Conservation (phyloP, 139 green algal species). For the Chlamydomonas incerta region DNA sequence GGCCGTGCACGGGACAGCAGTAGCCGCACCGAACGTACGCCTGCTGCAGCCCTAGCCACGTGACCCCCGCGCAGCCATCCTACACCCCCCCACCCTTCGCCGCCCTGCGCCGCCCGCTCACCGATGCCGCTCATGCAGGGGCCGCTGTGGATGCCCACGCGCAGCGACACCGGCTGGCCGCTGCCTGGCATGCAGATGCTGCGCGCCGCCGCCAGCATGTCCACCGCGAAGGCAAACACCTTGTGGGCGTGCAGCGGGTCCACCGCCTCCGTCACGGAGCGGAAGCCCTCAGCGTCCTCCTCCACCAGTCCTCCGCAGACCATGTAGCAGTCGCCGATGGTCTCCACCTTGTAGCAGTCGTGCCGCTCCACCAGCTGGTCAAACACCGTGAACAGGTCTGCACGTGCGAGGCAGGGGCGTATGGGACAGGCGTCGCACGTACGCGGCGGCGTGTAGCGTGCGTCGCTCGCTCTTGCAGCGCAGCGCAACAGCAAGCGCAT, state of each 20-base stretch:
- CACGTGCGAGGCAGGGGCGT: too few relatives aligned
- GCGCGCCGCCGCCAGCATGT: not conserved
- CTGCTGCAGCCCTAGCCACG: too few relatives aligned
- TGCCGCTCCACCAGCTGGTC: conserved; percentile 55
- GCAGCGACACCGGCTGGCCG: not conserved
- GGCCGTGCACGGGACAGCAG: too few relatives aligned
- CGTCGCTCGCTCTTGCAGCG: too few relatives aligned
- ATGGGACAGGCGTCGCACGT: too few relatives aligned
- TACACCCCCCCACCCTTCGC: too few relatives aligned
- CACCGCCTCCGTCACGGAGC: conserved; percentile 16
- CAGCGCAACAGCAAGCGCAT: too few relatives aligned
- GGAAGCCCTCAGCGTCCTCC: conserved; percentile 31
- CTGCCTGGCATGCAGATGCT: too few relatives aligned
- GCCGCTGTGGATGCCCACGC: conserved; percentile 3
- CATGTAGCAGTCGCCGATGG: conserved; percentile 53
- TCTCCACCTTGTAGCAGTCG: conserved; percentile 65
- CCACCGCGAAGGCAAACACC: conserved; percentile 30
- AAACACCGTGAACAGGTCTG: conserved; percentile 53
- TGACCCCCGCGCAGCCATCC: too few relatives aligned
- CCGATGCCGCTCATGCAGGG: conserved; percentile 39
- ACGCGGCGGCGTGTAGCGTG: too few relatives aligned
- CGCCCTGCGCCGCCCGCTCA: too few relatives aligned
- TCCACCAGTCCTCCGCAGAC: conserved; percentile 27
- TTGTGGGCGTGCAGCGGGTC: conserved; percentile 26
- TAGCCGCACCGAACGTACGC: too few relatives aligned